Percentiles rank a stretch among this genome's conserved stretches.
phyloP scores from a whole-genome alignment of 257 asterid genomes.

The Scutellaria minor region DNA sequence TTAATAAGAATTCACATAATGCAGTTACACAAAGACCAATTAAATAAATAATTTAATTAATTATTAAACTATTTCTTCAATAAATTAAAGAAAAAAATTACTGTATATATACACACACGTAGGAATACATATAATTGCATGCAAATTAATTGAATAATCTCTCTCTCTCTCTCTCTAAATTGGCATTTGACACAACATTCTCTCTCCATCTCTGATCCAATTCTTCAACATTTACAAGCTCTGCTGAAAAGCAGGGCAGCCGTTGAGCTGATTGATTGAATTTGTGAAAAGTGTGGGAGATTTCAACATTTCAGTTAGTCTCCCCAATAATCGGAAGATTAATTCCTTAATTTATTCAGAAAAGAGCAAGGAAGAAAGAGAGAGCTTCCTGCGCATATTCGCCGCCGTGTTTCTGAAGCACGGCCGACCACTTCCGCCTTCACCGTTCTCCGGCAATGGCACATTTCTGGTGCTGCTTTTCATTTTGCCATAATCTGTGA shows the following conservation, averaged over 20 bases:
- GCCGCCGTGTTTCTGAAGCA: slow-evolving; percentile 44
- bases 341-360: slow-evolving; percentile 12
- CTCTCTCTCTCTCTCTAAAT: slow-evolving; percentile 14
- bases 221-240: not conserved
- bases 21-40: not conserved
- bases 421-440: slow-evolving; percentile 40
- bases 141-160: no score
- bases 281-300: not conserved
- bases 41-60: no score
- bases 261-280: slow-evolving; percentile 25
- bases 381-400: slow-evolving; percentile 29
- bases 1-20: no score
- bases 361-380: not conserved
- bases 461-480: slow-evolving; percentile 16
- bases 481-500: slow-evolving; percentile 14
- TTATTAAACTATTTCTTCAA: no score
- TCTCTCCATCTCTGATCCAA: slow-evolving; percentile 10
- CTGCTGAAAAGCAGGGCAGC: slow-evolving; percentile 40
- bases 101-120: no score
- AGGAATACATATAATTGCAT: no score
- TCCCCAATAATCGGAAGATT: slow-evolving; percentile 17
- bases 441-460: slow-evolving; percentile 35
- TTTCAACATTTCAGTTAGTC: not conserved
- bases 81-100: no score
- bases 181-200: slow-evolving; percentile 10